Conservation (phyloP, 805 yeast genomes). For the Candida boidinii region DNA sequence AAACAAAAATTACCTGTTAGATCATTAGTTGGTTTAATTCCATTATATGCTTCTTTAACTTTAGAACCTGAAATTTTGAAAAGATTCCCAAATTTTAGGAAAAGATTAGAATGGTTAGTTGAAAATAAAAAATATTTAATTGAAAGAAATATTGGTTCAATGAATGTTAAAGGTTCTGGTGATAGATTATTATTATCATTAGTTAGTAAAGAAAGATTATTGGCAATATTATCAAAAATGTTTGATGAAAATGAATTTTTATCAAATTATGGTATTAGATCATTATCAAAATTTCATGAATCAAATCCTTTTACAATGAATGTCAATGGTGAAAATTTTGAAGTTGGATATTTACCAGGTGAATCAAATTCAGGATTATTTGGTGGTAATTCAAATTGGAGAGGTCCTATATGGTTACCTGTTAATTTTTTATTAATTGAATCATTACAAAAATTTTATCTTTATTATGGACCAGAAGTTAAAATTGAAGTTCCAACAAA, state of each 20-base stretch:
- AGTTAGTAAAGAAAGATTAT: constrained; percentile 72
- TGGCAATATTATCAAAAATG: constrained; percentile 68
- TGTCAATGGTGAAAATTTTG: constrained; percentile 66
- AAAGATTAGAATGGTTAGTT: constrained; percentile 77
- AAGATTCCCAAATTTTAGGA: constrained; percentile 73
- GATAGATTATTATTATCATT: constrained; percentile 72
- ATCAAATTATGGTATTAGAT: constrained; percentile 79
- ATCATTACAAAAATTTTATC: constrained; percentile 75
- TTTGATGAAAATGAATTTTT: constrained; percentile 82
- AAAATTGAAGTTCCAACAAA: constrained; percentile 86
- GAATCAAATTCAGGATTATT: constrained; percentile 89
- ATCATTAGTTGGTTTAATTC: constrained; percentile 86
- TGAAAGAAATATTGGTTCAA: constrained; percentile 77
- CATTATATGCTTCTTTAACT: constrained; percentile 82
- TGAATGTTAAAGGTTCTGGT: constrained; percentile 71
- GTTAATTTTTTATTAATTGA: constrained; percentile 80
- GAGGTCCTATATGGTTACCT: constrained; percentile 98
- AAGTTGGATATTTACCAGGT: constrained; percentile 73
- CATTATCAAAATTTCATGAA: constrained; percentile 79
- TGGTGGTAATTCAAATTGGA: constrained; percentile 96
- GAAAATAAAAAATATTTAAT: constrained; percentile 62
- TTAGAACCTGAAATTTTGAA: constrained; percentile 76
- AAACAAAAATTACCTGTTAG: constrained; percentile 73
- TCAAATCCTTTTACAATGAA: constrained; percentile 78
- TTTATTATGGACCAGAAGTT: constrained; percentile 80